phyloP scores from a whole-genome alignment of 768 basidiomycete genomes.

The Hygrophorus russula region DNA sequence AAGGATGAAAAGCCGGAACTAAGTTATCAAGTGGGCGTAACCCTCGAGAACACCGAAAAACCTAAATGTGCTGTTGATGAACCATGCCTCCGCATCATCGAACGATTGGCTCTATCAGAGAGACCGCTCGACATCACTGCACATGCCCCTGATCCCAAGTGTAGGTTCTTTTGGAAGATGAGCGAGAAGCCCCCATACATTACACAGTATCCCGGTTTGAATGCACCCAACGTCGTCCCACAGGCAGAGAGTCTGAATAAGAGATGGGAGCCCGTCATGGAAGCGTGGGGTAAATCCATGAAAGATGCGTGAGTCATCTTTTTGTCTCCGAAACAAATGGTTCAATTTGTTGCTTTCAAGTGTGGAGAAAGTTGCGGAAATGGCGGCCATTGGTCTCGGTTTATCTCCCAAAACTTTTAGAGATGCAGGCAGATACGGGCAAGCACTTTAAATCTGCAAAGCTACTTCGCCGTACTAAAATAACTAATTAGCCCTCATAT shows the following conservation, averaged over 20 bases:
- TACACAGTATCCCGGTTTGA: conserved; percentile 65
- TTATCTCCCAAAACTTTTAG: conserved; percentile 59
- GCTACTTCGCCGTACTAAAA: background rate
- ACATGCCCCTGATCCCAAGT: conserved; percentile 87
- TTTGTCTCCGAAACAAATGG: background rate
- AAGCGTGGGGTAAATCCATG: conserved; percentile 84
- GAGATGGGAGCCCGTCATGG: conserved; percentile 65
- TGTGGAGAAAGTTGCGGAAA: conserved; percentile 78
- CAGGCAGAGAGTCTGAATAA: conserved; percentile 41
- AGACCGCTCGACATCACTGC: conserved; percentile 76
- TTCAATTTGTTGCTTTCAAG: conserved; percentile 25
- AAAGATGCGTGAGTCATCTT: conserved; percentile 61
- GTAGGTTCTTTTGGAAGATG: conserved; percentile 90
- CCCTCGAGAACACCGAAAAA: conserved; percentile 94
- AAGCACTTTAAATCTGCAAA: conserved; percentile 13
- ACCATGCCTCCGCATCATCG: conserved; percentile 74
- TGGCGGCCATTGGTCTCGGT: conserved; percentile 78
- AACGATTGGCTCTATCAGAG: conserved; percentile 61
- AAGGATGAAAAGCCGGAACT: conserved; percentile 78
- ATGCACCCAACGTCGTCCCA: conserved; percentile 78
- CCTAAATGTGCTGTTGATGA: conserved; percentile 78
- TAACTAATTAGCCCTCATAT: conserved; percentile 54
- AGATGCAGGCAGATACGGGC: conserved; percentile 81
- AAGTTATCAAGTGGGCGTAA: conserved; percentile 88
- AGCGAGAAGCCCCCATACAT: conserved; percentile 61